Evolutionary conservation across 2,329 filamentous ascomycete genomes (phyloP), one percentile per base, ranked within the genome.

Genomic region (Malbranchea cinnamomea): DNA sequence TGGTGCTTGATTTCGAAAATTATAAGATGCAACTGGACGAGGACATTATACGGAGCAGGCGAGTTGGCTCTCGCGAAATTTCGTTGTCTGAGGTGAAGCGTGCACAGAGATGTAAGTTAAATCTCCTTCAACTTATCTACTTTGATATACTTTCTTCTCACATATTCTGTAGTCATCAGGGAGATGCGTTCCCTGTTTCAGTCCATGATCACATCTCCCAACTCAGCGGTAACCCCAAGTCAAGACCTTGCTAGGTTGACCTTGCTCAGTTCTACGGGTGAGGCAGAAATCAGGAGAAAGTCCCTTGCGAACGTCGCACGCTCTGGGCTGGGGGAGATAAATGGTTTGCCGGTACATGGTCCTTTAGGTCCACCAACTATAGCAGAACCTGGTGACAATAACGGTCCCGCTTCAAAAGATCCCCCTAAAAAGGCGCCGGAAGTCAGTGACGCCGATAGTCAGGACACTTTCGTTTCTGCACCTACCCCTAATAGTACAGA

Each of bases 231-330:
- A 17, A 71, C 66, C 24, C 84, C 84, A 2, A 74, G 75, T 3
- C 75, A 78, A 42, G 72, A 82, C 40, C 65, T 94, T 19, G 84
- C 84, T 15, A 76, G 83, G 28, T 68, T 85, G 22, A 84, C 84
- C 1, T 62, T 93, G 13, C 70, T 81, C 35, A 68, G 63, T 37
- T 60, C 65, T 14, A 63, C 63, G 26, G 63, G 65, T 22, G 68
- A 71, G 41, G 64, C 61, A 22, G 58, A 57, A 14, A 60, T 65
- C 34, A 58, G 65, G 33, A 51, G 62, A 36, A 52, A 57, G 33
- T 65, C 64, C 15, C 57, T 62, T 31, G 46, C 60, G 40, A 42
- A 46, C 28, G 45, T 38, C 30, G 43, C 37, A 13, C 42, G 41
- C 15, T 40, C 45, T n/a, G 44, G 44, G 12, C 45, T 57, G 9